Evolutionary conservation across 805 yeast species (phyloP).

Genomic region (Candida suzukii): DNA sequence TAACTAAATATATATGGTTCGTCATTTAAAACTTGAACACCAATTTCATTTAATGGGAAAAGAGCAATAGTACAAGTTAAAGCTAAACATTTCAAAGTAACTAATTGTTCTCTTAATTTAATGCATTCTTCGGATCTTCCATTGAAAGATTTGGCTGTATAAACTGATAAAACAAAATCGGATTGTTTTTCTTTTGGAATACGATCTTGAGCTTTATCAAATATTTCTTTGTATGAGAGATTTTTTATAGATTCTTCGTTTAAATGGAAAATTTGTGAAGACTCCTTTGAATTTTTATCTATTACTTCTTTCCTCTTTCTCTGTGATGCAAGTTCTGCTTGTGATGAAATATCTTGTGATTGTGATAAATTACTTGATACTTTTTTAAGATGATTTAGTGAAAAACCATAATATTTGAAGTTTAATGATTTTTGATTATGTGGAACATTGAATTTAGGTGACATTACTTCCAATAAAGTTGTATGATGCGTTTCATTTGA

Average conservation of each 20-base stretch:
- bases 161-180: slow-evolving; percentile 53
- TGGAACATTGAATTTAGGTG: slow-evolving; percentile 35
- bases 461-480: slow-evolving; percentile 21
- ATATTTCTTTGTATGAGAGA: slow-evolving; percentile 52
- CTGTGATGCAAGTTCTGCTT: slow-evolving; percentile 1
- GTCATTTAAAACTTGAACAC: slow-evolving; percentile 59
- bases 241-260: slow-evolving; percentile 51
- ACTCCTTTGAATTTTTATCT: slow-evolving; percentile 34
- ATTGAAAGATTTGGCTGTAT: slow-evolving; percentile 68
- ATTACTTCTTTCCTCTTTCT: not conserved
- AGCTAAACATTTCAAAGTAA: slow-evolving; percentile 59
- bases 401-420: slow-evolving; percentile 40
- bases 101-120: slow-evolving; percentile 48
- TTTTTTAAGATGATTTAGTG: no score
- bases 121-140: slow-evolving; percentile 43
- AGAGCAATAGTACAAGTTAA: slow-evolving; percentile 57
- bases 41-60: slow-evolving; percentile 49
- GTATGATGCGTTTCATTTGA: slow-evolving; percentile 8
- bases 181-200: slow-evolving; percentile 61
- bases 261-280: slow-evolving; percentile 31
- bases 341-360: not conserved
- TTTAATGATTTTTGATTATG: slow-evolving; percentile 48
- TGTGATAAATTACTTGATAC: not conserved
- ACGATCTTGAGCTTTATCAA: slow-evolving; percentile 47
- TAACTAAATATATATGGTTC: slow-evolving; percentile 67